Percentiles rank a stretch among this genome's conserved stretches.
Conservation (phyloP, 164 flowering plant genomes). For the Magnolia changhungtana region DNA sequence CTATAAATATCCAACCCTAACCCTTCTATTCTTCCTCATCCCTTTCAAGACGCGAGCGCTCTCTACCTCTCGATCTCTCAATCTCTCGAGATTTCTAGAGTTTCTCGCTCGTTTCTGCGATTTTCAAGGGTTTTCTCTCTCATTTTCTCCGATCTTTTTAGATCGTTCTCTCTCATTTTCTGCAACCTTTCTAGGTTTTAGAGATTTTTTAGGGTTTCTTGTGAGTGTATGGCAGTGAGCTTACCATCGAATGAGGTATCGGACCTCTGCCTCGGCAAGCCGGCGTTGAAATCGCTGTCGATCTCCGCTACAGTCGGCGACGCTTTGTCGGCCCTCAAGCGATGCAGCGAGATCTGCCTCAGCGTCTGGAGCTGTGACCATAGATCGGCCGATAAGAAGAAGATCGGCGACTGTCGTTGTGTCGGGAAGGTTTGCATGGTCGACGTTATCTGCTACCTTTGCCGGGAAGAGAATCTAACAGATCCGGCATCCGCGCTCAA, state of each 20-base stretch:
- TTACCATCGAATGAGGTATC: conserved; percentile 54
- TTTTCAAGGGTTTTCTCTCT: background rate
- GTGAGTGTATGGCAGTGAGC: conserved; percentile 78
- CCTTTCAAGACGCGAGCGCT: background rate
- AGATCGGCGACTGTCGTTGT: conserved; percentile 40
- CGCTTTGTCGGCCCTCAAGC: conserved; percentile 56
- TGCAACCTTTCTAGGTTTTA: background rate
- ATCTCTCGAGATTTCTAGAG: background rate
- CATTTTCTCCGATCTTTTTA: too few relatives aligned
- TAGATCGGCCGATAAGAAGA: conserved; percentile 1
- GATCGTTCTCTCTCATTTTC: background rate
- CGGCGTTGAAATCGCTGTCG: conserved; percentile 45
- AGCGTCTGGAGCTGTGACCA: conserved; percentile 75
- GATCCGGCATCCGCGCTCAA: conserved; percentile 56
- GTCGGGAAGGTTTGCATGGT: conserved; percentile 84
- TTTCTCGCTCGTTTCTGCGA: background rate
- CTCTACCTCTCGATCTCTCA: too few relatives aligned
- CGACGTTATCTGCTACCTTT: conserved; percentile 66
- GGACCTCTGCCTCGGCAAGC: conserved; percentile 81
- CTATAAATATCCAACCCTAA: background rate
- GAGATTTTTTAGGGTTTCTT: background rate
- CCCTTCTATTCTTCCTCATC: background rate
- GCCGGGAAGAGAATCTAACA: conserved; percentile 43
- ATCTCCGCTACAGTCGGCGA: conserved; percentile 46
- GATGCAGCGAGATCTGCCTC: conserved; percentile 47